Base-by-base conservation (phyloP, 176 grass and related monocot species). In the Zoysia pacifica region DNA sequence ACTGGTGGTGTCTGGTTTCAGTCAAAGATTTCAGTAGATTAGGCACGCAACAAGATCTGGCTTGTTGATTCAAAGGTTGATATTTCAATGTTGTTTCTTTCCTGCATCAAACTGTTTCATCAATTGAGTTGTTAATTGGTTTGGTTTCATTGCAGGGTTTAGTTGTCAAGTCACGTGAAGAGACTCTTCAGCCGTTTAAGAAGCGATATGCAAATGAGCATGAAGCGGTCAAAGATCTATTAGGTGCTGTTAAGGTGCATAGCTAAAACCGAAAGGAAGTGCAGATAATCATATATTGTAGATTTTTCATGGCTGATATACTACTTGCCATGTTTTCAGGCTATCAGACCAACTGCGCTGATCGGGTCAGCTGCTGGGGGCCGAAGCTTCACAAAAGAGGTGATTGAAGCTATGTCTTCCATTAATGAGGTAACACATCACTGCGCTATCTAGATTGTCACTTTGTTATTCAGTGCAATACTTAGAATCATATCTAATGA, bases 1-100 rank as follows among this genome's bases (percentile, higher is more conserved):
- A 73, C 28, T 56, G 73, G 46, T 68, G 37, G 9, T 84, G 46
- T 16, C 20, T 62, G 28, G 14, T 84, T 90, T 79, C 76, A 98
- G 95, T 80, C 83, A 39, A 89, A 94, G 41, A 61, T 78, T 82
- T 74, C 95, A 73, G 16, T 81, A 10, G 90, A 94, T 81, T 90
- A 93, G 46, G 86, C 90, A 68, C 89, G 87, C 79, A 92, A 87
- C 65, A 97, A 90, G 69, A 97, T 97, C 81, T 97, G 94, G 94
- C 87, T 97, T 78, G 80, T 97, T 36, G 95, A 97, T 74, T 97
- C 91, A 20, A 94, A 94, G 92, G 92, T 97, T 83, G 13, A 51
- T 15, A 40, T 72, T 44, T 6, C 3, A 62, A 41, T 10, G 7
- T 19, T 10, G 13, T 19, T 46, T 4, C 3, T 11, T 11, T 42